These are phyloP conservation scores for Eryngium alpinum DNA, from an alignment of 140 eudicot genomes.

Conservation along the genomic window DNA sequence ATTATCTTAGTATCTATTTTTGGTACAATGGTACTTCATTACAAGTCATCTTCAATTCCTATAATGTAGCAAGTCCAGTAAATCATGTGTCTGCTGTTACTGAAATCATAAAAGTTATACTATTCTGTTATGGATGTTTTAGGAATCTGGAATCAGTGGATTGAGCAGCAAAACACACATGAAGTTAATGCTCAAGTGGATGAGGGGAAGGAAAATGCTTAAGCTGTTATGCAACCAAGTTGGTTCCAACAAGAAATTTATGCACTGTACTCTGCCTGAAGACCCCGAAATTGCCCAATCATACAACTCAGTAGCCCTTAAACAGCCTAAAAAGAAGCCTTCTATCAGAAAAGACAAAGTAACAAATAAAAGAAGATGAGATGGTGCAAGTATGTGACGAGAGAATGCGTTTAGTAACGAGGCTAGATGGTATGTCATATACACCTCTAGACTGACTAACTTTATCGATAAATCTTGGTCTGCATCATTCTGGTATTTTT, in stretches of 20 bases:
- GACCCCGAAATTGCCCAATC: conserved; percentile 26
- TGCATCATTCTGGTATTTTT: background rate
- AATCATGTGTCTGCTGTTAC: background rate
- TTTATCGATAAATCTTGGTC: background rate
- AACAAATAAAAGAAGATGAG: conserved; percentile 4
- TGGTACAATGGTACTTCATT: background rate
- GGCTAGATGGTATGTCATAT: background rate
- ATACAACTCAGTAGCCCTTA: conserved; percentile 2
- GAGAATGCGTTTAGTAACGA: background rate
- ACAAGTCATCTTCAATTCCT: background rate
- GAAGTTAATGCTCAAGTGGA: conserved; percentile 65
- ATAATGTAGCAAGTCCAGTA: too few relatives aligned
- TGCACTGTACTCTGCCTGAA: conserved; percentile 39
- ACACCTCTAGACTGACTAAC: background rate
- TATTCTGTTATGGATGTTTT: background rate
- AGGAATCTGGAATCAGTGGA: conserved; percentile 51
- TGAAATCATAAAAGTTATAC: background rate
- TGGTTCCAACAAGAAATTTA: conserved; percentile 47
- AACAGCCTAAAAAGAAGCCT: conserved; percentile 15
- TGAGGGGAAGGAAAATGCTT: conserved; percentile 49
- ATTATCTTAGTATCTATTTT: background rate
- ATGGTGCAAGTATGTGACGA: background rate
- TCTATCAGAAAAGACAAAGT: background rate
- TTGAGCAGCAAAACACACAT: conserved; percentile 57
- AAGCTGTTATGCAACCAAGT: conserved; percentile 38